Evolutionary conservation across 768 basidiomycete genomes (phyloP).

Genomic region (Rhizopogon vesiculosus): DNA sequence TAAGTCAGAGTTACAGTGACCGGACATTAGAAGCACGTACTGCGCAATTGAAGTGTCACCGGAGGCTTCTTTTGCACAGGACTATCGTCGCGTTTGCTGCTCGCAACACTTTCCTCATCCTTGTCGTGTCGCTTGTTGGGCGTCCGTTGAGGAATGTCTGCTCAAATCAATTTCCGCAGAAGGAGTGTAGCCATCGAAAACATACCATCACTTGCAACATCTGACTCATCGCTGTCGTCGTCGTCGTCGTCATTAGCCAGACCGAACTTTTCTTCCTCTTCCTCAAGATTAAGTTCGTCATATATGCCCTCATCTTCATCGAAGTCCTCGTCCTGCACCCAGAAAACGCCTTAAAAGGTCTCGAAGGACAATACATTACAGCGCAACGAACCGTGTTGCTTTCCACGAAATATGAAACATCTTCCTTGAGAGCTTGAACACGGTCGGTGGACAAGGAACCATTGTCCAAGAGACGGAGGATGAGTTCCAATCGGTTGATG

Average conservation of each 20-base stretch:
- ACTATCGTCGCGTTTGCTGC: slow-evolving; percentile 68
- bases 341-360: slow-evolving; percentile 15
- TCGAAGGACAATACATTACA: slow-evolving; percentile 3
- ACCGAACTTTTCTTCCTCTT: slow-evolving; percentile 93
- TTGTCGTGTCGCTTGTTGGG: slow-evolving; percentile 62
- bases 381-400: slow-evolving; percentile 77
- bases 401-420: slow-evolving; percentile 94
- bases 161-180: slow-evolving; percentile 1
- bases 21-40: slow-evolving; percentile 40
- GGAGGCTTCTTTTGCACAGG: slow-evolving; percentile 77
- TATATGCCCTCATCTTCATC: slow-evolving; percentile 98
- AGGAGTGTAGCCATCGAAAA: neutral
- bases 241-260: slow-evolving; percentile 71
- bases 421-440: slow-evolving; percentile 82
- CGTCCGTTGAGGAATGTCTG: slow-evolving; percentile 63
- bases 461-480: slow-evolving; percentile 90
- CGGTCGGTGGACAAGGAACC: slow-evolving; percentile 82
- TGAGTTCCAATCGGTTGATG: slow-evolving; percentile 85
- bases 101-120: slow-evolving; percentile 73
- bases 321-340: slow-evolving; percentile 85
- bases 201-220: slow-evolving; percentile 69
- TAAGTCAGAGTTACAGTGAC: slow-evolving; percentile 9
- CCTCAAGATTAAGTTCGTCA: slow-evolving; percentile 95
- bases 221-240: slow-evolving; percentile 75
- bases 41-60: slow-evolving; percentile 59